These are phyloP conservation scores for Psilocybe subaeruginosa DNA, from an alignment of 768 basidiomycete species.

Conservation along the genomic window DNA sequence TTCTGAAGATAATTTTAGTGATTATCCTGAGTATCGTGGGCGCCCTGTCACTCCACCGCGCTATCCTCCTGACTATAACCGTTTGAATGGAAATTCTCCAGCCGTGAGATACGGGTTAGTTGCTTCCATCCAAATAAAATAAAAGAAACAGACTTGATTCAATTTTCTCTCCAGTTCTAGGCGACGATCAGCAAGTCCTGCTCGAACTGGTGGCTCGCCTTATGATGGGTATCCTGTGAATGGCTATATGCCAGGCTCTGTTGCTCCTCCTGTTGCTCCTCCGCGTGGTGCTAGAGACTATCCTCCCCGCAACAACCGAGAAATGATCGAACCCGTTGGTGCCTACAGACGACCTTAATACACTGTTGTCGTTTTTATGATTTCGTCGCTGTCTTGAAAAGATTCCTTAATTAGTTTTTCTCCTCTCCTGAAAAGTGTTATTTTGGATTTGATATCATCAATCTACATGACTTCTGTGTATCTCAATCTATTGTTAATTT, in stretches of 20 bases:
- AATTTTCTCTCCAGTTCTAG: constrained; percentile 33
- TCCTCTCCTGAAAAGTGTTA: constrained; percentile 3
- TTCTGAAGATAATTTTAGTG: not conserved
- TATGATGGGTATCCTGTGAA: constrained; percentile 61
- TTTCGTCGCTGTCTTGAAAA: constrained; percentile 10
- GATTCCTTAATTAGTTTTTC: constrained; percentile 2
- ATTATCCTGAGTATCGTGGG: constrained; percentile 52
- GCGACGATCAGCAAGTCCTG: constrained; percentile 76
- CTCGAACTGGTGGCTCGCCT: constrained; percentile 42
- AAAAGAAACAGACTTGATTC: not conserved
- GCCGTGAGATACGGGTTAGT: constrained; percentile 50
- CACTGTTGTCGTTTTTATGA: constrained; percentile 4
- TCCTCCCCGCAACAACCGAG: constrained; percentile 48
- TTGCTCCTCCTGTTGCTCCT: constrained; percentile 40
- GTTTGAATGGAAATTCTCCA: constrained; percentile 45
- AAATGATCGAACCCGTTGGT: constrained; percentile 41
- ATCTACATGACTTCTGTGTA: constrained; percentile 14
- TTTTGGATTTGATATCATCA: constrained; percentile 13
- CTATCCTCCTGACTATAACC: constrained; percentile 54
- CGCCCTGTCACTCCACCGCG: constrained; percentile 57
- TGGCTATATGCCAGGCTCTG: constrained; percentile 44
- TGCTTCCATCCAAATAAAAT: not conserved
- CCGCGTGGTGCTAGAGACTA: constrained; percentile 48
- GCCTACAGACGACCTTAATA: constrained; percentile 44
- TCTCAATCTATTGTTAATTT: constrained; percentile 9